Evolutionary conservation across 495 filamentous ascomycete genomes (phyloP).

Genomic region (Trichoderma reesei): DNA sequence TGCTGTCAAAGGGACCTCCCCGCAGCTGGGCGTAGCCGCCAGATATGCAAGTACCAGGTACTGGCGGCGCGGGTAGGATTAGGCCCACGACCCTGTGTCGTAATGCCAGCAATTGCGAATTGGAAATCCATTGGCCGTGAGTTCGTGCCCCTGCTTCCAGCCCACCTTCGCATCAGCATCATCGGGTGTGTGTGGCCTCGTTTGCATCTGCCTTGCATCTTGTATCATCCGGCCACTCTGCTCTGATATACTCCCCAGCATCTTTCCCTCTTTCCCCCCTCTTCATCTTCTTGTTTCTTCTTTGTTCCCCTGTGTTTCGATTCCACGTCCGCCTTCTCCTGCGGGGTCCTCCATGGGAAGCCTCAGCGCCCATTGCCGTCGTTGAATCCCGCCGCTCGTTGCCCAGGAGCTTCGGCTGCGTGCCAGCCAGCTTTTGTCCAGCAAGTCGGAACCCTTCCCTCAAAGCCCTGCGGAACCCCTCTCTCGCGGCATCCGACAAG

Average conservation of each 20-base stretch:
- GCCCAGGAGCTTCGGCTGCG: background rate
- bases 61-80: background rate
- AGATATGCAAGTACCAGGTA: too few relatives aligned
- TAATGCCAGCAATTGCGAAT: background rate
- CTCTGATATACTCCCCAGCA: background rate
- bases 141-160: background rate
- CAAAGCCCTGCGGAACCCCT: background rate
- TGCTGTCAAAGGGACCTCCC: too few relatives aligned
- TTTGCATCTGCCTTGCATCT: background rate
- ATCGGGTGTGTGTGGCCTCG: background rate
- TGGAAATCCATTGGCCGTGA: background rate
- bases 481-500: background rate
- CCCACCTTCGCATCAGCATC: background rate
- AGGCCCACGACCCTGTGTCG: background rate
- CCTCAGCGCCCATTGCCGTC: background rate
- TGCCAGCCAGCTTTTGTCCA: background rate
- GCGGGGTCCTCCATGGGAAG: slow-evolving; percentile 2
- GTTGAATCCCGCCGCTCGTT: background rate
- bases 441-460: background rate
- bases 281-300: too few relatives aligned
- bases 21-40: too few relatives aligned
- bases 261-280: background rate
- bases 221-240: background rate
- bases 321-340: background rate
- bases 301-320: background rate